Evolutionary conservation across 2,329 filamentous ascomycete species (phyloP).

Genomic region (Trichoderma polysporum): DNA sequence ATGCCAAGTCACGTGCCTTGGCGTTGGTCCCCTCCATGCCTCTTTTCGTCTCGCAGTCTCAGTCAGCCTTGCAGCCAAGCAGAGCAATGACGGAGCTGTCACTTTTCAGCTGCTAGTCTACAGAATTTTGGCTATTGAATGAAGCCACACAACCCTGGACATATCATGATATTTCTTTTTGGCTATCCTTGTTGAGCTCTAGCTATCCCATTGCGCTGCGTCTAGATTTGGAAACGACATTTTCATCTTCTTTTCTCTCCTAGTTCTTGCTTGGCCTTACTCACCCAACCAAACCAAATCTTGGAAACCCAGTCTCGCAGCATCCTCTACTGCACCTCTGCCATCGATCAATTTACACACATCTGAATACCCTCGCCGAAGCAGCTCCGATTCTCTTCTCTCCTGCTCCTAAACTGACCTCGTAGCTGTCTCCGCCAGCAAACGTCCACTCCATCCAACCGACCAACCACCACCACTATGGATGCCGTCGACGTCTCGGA

Average conservation of each 20-base stretch:
- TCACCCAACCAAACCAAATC: neutral
- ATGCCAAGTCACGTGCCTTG: conserved; percentile 16
- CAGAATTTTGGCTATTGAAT: neutral
- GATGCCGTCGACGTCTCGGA: conserved; percentile 57
- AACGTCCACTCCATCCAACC: conserved; percentile 17
- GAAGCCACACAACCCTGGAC: neutral
- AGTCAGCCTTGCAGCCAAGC: conserved; percentile 1
- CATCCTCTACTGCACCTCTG: neutral
- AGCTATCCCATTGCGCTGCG: neutral
- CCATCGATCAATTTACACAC: neutral
- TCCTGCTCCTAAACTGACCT: conserved; percentile 28
- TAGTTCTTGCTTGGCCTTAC: neutral
- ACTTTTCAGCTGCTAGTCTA: neutral
- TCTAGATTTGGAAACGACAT: no score
- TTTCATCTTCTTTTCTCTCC: neutral
- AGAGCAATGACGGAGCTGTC: conserved; percentile 8
- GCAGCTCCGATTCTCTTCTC: neutral
- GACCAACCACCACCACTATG: conserved; percentile 42
- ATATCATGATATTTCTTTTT: neutral
- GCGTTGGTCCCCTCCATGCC: conserved; percentile 8
- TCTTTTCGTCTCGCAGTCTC: neutral
- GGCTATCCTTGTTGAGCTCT: neutral
- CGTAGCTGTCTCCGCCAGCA: conserved; percentile 34
- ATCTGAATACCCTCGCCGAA: neutral
- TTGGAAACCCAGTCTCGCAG: neutral